Base-by-base conservation (phyloP, 805 yeast genomes). In the Torulaspora franciscae region DNA sequence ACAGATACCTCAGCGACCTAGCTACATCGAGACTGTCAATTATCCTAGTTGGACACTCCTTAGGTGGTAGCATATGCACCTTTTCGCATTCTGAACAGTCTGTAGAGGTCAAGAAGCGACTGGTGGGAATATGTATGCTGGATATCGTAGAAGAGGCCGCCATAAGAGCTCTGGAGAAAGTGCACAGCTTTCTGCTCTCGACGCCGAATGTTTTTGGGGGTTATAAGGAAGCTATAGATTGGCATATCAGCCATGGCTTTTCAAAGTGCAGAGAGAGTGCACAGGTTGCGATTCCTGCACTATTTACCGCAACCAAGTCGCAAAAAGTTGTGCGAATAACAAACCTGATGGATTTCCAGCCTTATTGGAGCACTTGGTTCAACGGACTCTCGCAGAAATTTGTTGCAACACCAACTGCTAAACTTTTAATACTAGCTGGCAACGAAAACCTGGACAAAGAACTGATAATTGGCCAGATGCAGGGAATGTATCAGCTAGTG, bases 91-190 rank as follows among this genome's bases (percentile, higher is more conserved):
- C 59, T 6, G 51, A 55, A 2, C 51, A 66, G 2, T 46, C 56
- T 4, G 33, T 35, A 6, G 14, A 43, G 27, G 35, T 61, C 14
- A 58, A 37, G 32, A 56, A 54, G 4, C 51, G 57, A 14, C 59
- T 85, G 2, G 71, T 75, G 28, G 99, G 98, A 0, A 65, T 93
- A 2, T 75, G 78, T 0, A 80, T 90, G 72, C 66, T 93, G 13
- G 99, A 93, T 64, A 93, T 93, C 2, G 96, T 93, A 1, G 99
- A 93, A 60, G 98, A 90, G 47, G 83, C 93, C 0, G 97, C 98
- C 0, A 72, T 84, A 1, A 73, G 75, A 30, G 80, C 96, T 0
- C 67, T 93, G 5, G 57, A 59, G 3, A 70, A 79, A 4, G 90
- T 93, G 86, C 75, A 79, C 6, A 54, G 61, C n/a, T 85, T 85